Base-by-base conservation (phyloP, 2,329 filamentous ascomycete species). In the Fusarium nanum region DNA sequence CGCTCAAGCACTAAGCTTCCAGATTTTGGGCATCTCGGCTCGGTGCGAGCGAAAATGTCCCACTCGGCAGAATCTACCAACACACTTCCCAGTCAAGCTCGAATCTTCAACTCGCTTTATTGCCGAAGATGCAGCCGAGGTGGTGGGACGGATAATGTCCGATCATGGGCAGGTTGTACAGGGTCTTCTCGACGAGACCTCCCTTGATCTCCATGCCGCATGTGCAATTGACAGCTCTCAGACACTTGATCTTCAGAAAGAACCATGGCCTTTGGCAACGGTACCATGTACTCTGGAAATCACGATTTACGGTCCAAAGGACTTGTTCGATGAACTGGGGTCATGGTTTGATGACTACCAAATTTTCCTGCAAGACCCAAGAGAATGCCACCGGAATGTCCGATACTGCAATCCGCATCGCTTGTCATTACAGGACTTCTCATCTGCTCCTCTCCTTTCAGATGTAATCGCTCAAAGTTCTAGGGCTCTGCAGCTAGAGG, bases 331-430 rank as follows among this genome's bases (percentile, higher is more conserved):
- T 0, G 75, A 78, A 8, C 60, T 81, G 4, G 75, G 75, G 1
- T 11, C 12, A 2, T 81, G 73, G 64, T 77, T 80, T 22, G 70
- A 81, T 11, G 64, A 76, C 0, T 72, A 77, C 20, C 72, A 78
- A 0, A 50, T 79, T 0, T 81, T 75, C 48, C 62, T 82, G 1
- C 80, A 81, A 28, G 80, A 82, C 50, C 79, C 79, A 4, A 41
- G 50, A 6, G 56, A 64, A 3, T 78, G 76, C 18, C 60, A 77
- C 30, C 22, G 40, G 5, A 63, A 80, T 12, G 73, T 73, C 2
- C 70, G 14, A 44, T 82, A 82, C 48, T 76, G 73, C 57, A 82
- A 82, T 41, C 80, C 80, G 13, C 79, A 82, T 20, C 66, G 77
- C 1, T 72, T 82, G 2, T 78, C 78, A 0, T 67, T 69, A 1